Base-by-base conservation (phyloP, 75 land plant genomes). In the Chamaecyparis obtusa region DNA sequence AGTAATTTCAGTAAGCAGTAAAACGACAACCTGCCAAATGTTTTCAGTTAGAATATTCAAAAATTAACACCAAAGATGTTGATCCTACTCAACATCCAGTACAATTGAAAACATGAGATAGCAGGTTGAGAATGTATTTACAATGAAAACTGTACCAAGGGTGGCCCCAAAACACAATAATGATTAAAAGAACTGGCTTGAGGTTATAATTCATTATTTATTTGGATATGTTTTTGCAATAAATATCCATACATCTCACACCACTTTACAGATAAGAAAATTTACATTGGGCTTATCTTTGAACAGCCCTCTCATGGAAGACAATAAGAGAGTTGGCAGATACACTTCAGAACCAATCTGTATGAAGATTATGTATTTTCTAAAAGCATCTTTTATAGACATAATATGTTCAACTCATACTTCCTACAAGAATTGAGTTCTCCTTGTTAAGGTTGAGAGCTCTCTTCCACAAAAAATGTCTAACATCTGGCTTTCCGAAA, bases 1-100 rank as follows among this genome's bases (percentile, higher is more conserved):
- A 84, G 97, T 94, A 67, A 98, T 96, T 87, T 98, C 99, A 57
- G 99, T 98, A 46, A 98, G 92, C 19, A 98, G 90, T 84, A 98
- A 92, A 90, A 98, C 88, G 37, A 96, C 97, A 87, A 98, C 83
- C 83, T 81, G 83, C 83, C 51, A 81, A 44, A 46, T 44, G 24
- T n/a, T 27, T n/a, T 81, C 83, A 27, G 48, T 81, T 49, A 81
- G 83, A n/a, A 46, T n/a, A 46, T 13, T 74, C 33, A 30, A 74
- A 74, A 74, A 21, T 3, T 74, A 3, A 74, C 36, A 74, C n/a
- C n/a, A 33, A 32, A 11, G 9, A 74, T 74, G 33, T 14, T 32
- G 36, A 74, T 74, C 76, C 37, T 74, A 74, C 76, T 74, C 36
- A 74, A 33, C 33, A 13, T 74, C 75, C 76, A 74, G 76, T 32